Evolutionary conservation across 257 asterid genomes (phyloP), one percentile per base, ranked within the genome.

Genomic region (Nemophila menziesii): DNA sequence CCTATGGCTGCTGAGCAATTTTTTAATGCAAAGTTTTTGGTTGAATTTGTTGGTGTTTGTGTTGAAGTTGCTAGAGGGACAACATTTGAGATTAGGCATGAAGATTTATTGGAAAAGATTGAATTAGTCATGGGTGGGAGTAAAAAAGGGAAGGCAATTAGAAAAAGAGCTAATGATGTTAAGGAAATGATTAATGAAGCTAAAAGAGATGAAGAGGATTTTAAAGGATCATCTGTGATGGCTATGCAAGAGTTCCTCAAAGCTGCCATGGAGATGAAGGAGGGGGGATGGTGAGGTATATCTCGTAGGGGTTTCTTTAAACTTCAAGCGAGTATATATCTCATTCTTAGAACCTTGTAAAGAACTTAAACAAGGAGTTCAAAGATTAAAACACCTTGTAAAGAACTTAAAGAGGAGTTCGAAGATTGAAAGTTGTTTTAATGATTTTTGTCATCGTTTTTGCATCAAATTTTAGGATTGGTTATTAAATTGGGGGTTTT

Each of bases 1-100:
- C 79, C 82, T 5, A 73, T 77, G 60, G 77, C 66, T 3, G 83
- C 84, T 1, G 84, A 80, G 46, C 87, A 76, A 5, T 66, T 61
- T 7, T 73, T 55, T 60, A 80, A 73, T 53, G 82, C 80, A 0
- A 71, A 73, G 61, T 43, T 65, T 12, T 40, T 80, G 55, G 81
- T 44, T 11, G 83, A 77, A 54, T 67, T 61, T 53, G 36, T 51
- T 19, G 73, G 79, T 8, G 81, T 77, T 18, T 71, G 87, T 43
- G 67, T 71, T 33, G 84, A 73, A 47, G 75, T 80, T 16, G 83
- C 81, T 16, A 68, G 79, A 38, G 92, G 92, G 48, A 60, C 58
- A 8, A 45, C 37, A 46, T 73, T 66, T 48, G 79, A 73, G 46
- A 78, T 77, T 2, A 63, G 72, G 50, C 49, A 50, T 38, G 74